A percentile compares a stretch with the other conserved stretches of the same genome.
phyloP scores from a whole-genome alignment of 2,329 filamentous ascomycete genomes.

The Claviceps fusiformis region DNA sequence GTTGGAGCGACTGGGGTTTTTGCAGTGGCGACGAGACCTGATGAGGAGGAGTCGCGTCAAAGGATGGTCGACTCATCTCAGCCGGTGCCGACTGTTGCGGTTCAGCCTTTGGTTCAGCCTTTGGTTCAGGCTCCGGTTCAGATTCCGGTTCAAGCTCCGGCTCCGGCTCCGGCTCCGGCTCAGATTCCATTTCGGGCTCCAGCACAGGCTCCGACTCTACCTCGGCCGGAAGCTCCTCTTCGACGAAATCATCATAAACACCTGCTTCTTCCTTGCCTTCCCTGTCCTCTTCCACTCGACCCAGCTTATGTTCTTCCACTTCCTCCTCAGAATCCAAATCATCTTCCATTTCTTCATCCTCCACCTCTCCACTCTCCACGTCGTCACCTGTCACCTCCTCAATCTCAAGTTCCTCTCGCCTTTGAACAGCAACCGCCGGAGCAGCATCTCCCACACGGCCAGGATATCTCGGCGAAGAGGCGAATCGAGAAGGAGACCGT shows the following conservation, averaged over 20 bases:
- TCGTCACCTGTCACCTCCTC: background rate
- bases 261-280: background rate
- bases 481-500: background rate
- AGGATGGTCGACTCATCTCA: slow-evolving; percentile 11
- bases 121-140: background rate
- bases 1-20: slow-evolving; percentile 18
- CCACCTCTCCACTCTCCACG: background rate
- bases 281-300: background rate
- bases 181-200: background rate
- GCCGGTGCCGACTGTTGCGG: slow-evolving; percentile 5
- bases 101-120: background rate
- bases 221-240: background rate
- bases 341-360: slow-evolving; percentile 4
- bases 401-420: background rate
- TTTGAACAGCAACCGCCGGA: background rate
- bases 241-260: background rate
- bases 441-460: background rate
- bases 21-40: slow-evolving; percentile 26
- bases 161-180: background rate
- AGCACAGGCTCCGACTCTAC: background rate
- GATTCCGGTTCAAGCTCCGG: background rate
- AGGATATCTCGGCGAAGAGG: slow-evolving; percentile 3
- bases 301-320: background rate
- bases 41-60: slow-evolving; percentile 19
- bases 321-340: background rate